phyloP scores from a whole-genome alignment of 768 basidiomycete species.

The Sarcomyxa edulis region DNA sequence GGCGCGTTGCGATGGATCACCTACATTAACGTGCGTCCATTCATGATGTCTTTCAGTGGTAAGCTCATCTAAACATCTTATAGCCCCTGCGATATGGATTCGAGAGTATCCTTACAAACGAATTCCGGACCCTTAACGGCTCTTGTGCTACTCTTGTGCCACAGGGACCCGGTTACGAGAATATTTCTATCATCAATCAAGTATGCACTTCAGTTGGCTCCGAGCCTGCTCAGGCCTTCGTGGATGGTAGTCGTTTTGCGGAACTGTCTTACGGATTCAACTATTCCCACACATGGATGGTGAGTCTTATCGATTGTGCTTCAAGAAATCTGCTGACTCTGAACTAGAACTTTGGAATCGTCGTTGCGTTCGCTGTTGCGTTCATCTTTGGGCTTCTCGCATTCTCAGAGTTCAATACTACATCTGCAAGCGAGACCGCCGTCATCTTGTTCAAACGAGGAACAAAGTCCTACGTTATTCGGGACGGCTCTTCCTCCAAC shows the following conservation, averaged over 20 bases:
- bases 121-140: slow-evolving; percentile 70
- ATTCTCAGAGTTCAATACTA: slow-evolving; percentile 51
- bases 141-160: slow-evolving; percentile 56
- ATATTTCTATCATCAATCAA: slow-evolving; percentile 55
- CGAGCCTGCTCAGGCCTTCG: slow-evolving; percentile 49
- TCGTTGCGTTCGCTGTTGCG: slow-evolving; percentile 54
- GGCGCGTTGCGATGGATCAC: slow-evolving; percentile 66
- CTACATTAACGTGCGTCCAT: slow-evolving; percentile 61
- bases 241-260: slow-evolving; percentile 53
- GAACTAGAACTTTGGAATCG: slow-evolving; percentile 62
- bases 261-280: slow-evolving; percentile 45
- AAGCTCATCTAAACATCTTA: slow-evolving; percentile 11
- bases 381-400: slow-evolving; percentile 51
- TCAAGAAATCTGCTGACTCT: slow-evolving; percentile 4
- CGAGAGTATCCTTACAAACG: slow-evolving; percentile 72
- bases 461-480: slow-evolving; percentile 26
- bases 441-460: slow-evolving; percentile 67
- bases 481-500: slow-evolving; percentile 20
- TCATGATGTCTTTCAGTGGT: slow-evolving; percentile 9
- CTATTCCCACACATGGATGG: slow-evolving; percentile 37
- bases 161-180: slow-evolving; percentile 56
- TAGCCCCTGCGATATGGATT: slow-evolving; percentile 71
- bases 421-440: slow-evolving; percentile 28
- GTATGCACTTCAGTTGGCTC: slow-evolving; percentile 73
- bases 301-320: slow-evolving; percentile 15